Conservation (phyloP, 306 rosid genomes). For the Psophocarpus tetragonolobus region DNA sequence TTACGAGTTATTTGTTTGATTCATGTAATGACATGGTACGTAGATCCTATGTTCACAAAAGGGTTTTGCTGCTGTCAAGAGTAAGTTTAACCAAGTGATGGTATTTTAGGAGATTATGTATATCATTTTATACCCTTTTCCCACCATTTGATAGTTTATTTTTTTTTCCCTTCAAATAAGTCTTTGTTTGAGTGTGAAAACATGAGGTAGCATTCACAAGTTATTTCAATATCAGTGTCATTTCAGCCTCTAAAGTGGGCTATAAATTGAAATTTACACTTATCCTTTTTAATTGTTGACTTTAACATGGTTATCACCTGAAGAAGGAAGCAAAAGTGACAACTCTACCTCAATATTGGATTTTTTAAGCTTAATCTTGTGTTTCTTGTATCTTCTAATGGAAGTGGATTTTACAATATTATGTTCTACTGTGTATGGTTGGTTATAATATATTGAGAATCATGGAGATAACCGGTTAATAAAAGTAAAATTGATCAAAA, state of each 20-base stretch:
- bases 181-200: not conserved
- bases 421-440: not conserved
- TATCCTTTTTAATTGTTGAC: not conserved
- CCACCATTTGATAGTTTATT: conserved; percentile 2
- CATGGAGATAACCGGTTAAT: too few relatives aligned
- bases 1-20: conserved; percentile 22
- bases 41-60: not conserved
- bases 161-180: not conserved
- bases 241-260: not conserved
- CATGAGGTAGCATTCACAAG: not conserved
- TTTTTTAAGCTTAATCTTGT: too few relatives aligned
- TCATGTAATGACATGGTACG: conserved; percentile 15
- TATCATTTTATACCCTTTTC: not conserved
- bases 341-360: too few relatives aligned
- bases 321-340: not conserved
- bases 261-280: not conserved
- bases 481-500: too few relatives aligned
- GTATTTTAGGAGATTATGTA: not conserved
- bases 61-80: conserved; percentile 21
- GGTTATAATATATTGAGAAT: too few relatives aligned
- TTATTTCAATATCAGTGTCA: not conserved
- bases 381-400: too few relatives aligned
- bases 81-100: not conserved
- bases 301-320: not conserved
- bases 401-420: too few relatives aligned